Base-by-base conservation (phyloP, 1,284 basidiomycete genomes). In the Mycena sp. region DNA sequence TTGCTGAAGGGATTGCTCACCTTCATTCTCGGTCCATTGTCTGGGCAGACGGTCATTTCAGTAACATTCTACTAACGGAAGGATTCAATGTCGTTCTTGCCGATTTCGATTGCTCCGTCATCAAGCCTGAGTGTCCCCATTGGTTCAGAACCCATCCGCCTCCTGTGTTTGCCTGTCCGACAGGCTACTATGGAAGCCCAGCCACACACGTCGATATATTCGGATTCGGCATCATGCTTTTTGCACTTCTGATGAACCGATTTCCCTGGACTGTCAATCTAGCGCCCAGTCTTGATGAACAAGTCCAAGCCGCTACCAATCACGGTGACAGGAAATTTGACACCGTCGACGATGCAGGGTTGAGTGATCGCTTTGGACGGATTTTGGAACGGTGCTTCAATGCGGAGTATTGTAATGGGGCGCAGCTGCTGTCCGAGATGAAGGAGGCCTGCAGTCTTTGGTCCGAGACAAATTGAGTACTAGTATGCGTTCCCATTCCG, bases 221-320 rank as follows among this genome's bases (percentile, higher is more conserved):
- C 25, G 54, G 44, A 25, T 66, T 59, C 14, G 64, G 64, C 2
- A 46, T 66, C 7, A 63, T 66, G 48, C 48, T 66, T 1, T 66
- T 66, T 53, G 58, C 55, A 0, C 60, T 65, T 21, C 14, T 65
- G 23, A 26, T n/a, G 0, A 52, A 58, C 21, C 43, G 50, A 1
- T 62, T 62, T 37, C 64, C 59, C 11, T 63, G 61, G 61, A 49
- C 37, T 6, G 9, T 4, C 21, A 28, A 54, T 30, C 44, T 64
- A 4, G 0, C 23, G 14, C 56, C 62, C 9, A 14, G 3, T 9
- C 4, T 2, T 9, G 50, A 50, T 3, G 25, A 26, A 21, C 45
- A 58, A n/a, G 12, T 10, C 14, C 35, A 21, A 17, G 25, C 25
- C 17, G 6, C 7, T 16, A 12, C 2, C 16, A 63, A 58, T 26